phyloP scores from a whole-genome alignment of 108 stramenopile genomes.

The Fragilaria radians region DNA sequence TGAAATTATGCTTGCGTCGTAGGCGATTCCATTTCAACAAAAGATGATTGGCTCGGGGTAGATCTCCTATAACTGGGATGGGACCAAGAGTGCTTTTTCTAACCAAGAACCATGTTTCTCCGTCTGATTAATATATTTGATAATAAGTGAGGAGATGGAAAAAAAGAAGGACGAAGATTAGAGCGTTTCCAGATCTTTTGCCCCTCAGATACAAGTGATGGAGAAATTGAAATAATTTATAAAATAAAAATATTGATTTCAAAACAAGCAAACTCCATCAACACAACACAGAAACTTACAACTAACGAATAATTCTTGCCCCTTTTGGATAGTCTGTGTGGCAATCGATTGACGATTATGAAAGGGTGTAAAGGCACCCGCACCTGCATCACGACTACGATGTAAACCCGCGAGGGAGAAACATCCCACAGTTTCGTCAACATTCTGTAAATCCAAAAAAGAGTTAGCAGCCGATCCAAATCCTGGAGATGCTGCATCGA shows the following conservation, averaged over 20 bases:
- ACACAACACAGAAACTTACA: no score
- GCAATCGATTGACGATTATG: slow-evolving; percentile 23
- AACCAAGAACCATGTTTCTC: slow-evolving; percentile 36
- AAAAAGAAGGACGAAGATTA: no score
- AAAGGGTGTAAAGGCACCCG: slow-evolving; percentile 32
- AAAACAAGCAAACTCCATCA: no score
- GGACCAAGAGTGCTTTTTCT: slow-evolving; percentile 21
- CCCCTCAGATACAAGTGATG: no score
- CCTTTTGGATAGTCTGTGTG: slow-evolving; percentile 11
- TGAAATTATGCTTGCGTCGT: background rate
- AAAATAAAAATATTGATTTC: no score
- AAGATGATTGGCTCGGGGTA: slow-evolving; percentile 12
- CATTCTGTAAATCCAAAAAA: slow-evolving; percentile 31
- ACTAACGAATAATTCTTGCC: slow-evolving; percentile 37
- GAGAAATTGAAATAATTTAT: no score
- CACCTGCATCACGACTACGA: slow-evolving; percentile 44
- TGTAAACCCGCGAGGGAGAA: slow-evolving; percentile 26
- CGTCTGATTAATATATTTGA: no score
- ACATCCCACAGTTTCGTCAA: slow-evolving; percentile 13
- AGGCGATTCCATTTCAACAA: slow-evolving; percentile 7
- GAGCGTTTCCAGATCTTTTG: no score
- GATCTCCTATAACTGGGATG: slow-evolving; percentile 30
- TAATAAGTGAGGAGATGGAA: no score
- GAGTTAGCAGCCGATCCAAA: slow-evolving; percentile 42
- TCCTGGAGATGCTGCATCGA: slow-evolving; percentile 20